These are phyloP conservation scores for Aspergillus jensenii DNA, from an alignment of 2,329 filamentous ascomycete genomes.

Conservation along the genomic window DNA sequence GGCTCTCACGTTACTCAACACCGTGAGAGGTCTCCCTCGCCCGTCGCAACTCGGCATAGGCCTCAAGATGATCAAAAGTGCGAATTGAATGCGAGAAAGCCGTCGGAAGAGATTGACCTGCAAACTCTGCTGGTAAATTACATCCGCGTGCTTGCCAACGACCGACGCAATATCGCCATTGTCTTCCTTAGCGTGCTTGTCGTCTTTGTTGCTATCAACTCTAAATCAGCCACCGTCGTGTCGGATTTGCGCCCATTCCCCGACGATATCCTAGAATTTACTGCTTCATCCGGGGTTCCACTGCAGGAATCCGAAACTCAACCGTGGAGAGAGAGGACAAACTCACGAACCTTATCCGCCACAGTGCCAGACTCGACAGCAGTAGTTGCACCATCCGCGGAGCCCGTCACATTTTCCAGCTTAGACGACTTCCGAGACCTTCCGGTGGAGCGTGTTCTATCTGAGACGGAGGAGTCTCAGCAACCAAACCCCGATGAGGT, in stretches of 20 bases:
- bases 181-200: constrained; percentile 46
- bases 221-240: not conserved
- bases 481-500: not conserved
- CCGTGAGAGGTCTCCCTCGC: not conserved
- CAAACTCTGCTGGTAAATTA: constrained; percentile 55
- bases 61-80: constrained; percentile 7
- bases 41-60: not conserved
- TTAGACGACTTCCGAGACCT: not conserved
- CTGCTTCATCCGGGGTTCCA: constrained; percentile 2
- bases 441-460: not conserved
- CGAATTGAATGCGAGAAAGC: constrained; percentile 1
- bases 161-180: constrained; percentile 55
- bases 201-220: constrained; percentile 38
- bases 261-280: constrained; percentile 10
- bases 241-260: constrained; percentile 19
- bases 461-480: not conserved
- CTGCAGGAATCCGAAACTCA: constrained; percentile 3
- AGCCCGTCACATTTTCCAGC: not conserved
- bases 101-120: constrained; percentile 49
- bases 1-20: not conserved
- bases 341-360: not conserved
- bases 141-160: constrained; percentile 51
- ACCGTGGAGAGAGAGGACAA: not conserved
- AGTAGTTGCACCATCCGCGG: not conserved
- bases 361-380: not conserved